Percentiles rank a stretch among this genome's conserved stretches.
phyloP scores from a whole-genome alignment of 139 green algal species.

The Edaphochlamys debaryana region DNA sequence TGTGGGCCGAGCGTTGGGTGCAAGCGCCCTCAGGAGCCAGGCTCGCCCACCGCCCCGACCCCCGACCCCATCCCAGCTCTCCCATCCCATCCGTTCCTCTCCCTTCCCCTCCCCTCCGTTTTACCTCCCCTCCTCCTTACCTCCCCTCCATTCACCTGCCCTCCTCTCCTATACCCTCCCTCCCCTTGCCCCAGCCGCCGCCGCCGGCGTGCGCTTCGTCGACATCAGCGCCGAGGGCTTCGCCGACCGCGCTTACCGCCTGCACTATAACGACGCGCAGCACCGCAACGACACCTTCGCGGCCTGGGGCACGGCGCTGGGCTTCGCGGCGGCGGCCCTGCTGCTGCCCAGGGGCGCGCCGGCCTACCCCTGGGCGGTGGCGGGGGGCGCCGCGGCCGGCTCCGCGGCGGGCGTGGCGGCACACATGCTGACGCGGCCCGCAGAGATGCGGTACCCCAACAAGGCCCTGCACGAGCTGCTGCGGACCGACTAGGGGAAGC shows the following conservation, averaged over 20 bases:
- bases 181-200: no score
- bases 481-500: background rate
- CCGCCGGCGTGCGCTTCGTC: conserved; percentile 42
- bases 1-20: no score
- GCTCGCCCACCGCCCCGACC: no score
- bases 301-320: background rate
- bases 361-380: background rate
- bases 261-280: conserved; percentile 65
- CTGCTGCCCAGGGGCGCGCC: conserved; percentile 12
- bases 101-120: no score
- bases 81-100: no score
- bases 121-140: no score
- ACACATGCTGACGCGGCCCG: conserved; percentile 49
- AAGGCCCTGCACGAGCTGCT: conserved; percentile 47
- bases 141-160: no score
- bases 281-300: conserved; percentile 25
- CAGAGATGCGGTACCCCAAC: conserved; percentile 32
- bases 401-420: conserved; percentile 41
- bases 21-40: no score
- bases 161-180: no score
- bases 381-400: no score
- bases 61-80: no score
- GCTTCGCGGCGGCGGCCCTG: conserved; percentile 31
- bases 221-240: conserved; percentile 60
- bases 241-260: conserved; percentile 67